Evolutionary conservation across 169 alveolate species (phyloP), one percentile per base, ranked within the genome.

Genomic region (Cryptosporidium parvum): DNA sequence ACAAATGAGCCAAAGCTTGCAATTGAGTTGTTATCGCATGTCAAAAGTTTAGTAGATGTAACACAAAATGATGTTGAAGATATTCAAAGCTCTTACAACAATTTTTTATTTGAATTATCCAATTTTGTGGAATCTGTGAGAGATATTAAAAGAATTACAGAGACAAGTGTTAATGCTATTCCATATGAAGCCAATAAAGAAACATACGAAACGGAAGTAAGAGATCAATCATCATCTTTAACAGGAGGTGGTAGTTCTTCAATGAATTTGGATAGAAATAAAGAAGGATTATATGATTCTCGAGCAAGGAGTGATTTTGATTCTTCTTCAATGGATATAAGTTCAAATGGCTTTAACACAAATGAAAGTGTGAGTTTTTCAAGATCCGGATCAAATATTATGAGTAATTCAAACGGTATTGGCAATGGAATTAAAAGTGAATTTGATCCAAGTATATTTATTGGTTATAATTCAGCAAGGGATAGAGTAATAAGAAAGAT

Each of bases 1-100:
- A 80, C 73, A 62, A 80, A 80, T 12, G 89, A 80, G 26, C 89
- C 89, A 61, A 80, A 80, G 39, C 51, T 80, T 26, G 89, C 89
- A 8, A 80, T 80, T 29, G 89, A 59, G n/a, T 62, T 80, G 7
- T 44, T 80, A 26, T 80, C 89, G 23, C 75, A 80, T 65, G 89
- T 80, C 3, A 59, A 65, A 18, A 31, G 62, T 42, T 65, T 35
- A 44, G 89, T 80, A 18, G 89, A 59, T 31, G 56, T 53, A n/a
- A 80, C 89, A 35, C 80, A 80, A 29, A 62, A 42, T 42, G 89
- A 80, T 29, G 89, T 80, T 1, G 89, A 80, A 18, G 37, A 18
- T 26, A 80, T 80, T 42, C 89, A 80, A 62, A 80, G 62, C 62
- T 61, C 70, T 1, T 80, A 80, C n/a, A 80, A 80, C 62, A 58